Conservation (phyloP, 306 rosid genomes). For the Lupinus albus region DNA sequence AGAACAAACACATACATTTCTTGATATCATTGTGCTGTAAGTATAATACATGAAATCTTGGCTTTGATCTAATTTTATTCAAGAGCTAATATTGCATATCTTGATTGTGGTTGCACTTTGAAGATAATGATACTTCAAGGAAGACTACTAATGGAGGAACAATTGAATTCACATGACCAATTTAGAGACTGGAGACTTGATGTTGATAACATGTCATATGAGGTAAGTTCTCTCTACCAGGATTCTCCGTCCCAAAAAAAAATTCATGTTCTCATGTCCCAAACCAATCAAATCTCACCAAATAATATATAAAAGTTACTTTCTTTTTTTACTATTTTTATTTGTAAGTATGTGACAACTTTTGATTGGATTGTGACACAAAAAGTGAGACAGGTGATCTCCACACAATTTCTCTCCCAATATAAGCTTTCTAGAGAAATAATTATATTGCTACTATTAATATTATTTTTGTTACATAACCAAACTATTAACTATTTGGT, state of each 20-base stretch:
- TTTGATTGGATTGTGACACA: no score
- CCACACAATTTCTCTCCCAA: no score
- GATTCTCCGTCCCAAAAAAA: no score
- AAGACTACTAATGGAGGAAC: slow-evolving; percentile 74
- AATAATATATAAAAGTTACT: no score
- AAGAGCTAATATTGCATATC: slow-evolving; percentile 21
- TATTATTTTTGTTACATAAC: no score
- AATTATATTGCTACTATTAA: no score
- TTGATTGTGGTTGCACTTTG: slow-evolving; percentile 39
- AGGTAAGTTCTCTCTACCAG: slow-evolving; percentile 54
- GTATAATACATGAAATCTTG: background rate
- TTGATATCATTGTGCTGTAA: background rate
- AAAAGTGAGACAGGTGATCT: no score
- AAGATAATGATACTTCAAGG: slow-evolving; percentile 86
- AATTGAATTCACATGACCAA: slow-evolving; percentile 62
- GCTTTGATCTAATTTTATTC: background rate
- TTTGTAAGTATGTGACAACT: no score
- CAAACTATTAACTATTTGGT: no score
- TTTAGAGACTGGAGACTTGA: slow-evolving; percentile 91
- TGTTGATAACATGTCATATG: slow-evolving; percentile 91
- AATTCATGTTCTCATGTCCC: no score
- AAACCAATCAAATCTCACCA: no score
- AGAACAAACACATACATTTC: background rate
- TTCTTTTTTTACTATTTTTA: background rate
- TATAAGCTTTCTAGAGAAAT: no score